Conservation (phyloP, 768 basidiomycete genomes). For the Polyporus arcularius region DNA sequence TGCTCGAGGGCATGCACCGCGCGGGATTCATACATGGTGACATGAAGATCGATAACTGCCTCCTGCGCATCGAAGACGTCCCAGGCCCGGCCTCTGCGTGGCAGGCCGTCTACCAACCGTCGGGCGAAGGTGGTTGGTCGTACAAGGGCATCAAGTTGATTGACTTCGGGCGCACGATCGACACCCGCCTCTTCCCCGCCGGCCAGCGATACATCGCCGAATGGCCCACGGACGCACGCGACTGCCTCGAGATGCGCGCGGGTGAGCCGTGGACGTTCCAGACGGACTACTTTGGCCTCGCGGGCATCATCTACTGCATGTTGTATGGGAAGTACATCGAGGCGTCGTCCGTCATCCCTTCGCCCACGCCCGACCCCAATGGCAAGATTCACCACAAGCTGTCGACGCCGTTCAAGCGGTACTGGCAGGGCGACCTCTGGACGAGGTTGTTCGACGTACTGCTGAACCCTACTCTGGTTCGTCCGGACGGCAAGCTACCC, state of each 20-base stretch:
- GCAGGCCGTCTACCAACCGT: conserved; percentile 73
- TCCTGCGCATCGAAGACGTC: conserved; percentile 87
- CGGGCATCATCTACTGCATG: conserved; percentile 92
- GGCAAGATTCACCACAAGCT: conserved; percentile 56
- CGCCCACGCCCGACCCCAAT: conserved; percentile 35
- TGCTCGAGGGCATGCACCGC: conserved; percentile 79
- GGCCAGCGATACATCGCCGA: conserved; percentile 83
- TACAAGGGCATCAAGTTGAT: conserved; percentile 90
- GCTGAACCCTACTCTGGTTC: conserved; percentile 75
- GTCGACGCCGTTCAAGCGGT: conserved; percentile 81
- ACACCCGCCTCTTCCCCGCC: conserved; percentile 76
- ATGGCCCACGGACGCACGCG: conserved; percentile 86
- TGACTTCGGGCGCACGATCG: conserved; percentile 96
- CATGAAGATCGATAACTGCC: conserved; percentile 98
- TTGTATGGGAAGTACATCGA: conserved; percentile 97
- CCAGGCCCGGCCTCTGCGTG: conserved; percentile 70
- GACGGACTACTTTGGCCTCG: conserved; percentile 95
- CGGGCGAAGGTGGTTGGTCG: conserved; percentile 83
- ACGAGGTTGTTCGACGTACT: conserved; percentile 78
- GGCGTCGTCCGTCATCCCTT: conserved; percentile 51
- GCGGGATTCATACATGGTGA: conserved; percentile 95
- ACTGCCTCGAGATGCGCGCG: conserved; percentile 90
- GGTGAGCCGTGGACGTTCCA: conserved; percentile 89
- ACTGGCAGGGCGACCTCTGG: conserved; percentile 94
- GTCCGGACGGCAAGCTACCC: conserved; percentile 63